phyloP scores from a whole-genome alignment of 108 stramenopile species.

The Hondaea fermentalgiana region DNA sequence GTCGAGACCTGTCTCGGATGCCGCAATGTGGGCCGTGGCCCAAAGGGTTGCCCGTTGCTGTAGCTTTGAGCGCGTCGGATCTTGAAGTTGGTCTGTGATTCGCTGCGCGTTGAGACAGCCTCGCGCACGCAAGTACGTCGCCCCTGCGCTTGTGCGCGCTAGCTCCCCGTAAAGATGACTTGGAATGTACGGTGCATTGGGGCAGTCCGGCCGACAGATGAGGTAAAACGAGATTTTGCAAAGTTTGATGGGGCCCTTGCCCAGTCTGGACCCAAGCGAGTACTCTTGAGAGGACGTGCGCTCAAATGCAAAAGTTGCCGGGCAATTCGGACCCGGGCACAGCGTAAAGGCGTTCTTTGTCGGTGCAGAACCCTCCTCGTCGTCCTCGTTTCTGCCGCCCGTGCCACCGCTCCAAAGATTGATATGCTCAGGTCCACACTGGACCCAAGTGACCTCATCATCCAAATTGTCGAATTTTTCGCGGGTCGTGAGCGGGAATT shows the following conservation, averaged over 20 bases:
- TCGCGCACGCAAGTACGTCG: not conserved
- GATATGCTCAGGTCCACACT: not conserved
- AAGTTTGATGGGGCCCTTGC: not conserved
- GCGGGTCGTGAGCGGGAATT: not conserved
- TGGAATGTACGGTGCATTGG: constrained; percentile 1
- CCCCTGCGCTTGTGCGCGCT: not conserved
- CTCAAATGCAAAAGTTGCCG: not conserved
- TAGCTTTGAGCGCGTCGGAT: not conserved
- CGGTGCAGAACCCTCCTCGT: not conserved
- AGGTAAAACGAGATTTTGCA: not conserved
- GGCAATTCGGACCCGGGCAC: not conserved
- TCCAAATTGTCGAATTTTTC: not conserved
- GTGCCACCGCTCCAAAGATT: not conserved
- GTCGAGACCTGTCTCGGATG: not conserved
- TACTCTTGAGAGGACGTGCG: not conserved
- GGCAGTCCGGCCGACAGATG: not conserved
- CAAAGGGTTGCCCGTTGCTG: not conserved
- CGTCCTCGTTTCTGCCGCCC: not conserved
- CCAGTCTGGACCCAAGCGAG: not conserved
- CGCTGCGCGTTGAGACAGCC: not conserved
- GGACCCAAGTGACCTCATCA: not conserved
- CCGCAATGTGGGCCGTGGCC: not conserved
- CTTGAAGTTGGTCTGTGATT: not conserved
- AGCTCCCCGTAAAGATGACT: not conserved
- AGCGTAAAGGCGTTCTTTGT: not conserved